Percentiles rank a stretch among this genome's conserved stretches.
Evolutionary conservation across 306 rosid genomes (phyloP).

Genomic region (Leucaena leucocephala): DNA sequence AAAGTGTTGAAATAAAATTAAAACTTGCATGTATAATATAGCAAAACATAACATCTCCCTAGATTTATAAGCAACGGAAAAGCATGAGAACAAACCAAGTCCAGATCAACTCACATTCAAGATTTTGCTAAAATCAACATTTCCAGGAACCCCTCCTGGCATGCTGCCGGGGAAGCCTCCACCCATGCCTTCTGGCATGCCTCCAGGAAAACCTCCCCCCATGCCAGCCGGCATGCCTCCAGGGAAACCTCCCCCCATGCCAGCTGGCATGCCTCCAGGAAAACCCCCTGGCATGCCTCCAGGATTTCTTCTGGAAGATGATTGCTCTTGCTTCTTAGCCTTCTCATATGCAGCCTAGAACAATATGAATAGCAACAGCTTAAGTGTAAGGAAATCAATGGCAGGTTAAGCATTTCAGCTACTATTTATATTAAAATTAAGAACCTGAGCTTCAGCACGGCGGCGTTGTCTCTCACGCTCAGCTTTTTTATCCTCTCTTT

Average conservation of each 20-base stretch:
- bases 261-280: constrained; percentile 53
- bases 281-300: constrained; percentile 69
- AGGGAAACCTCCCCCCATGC: constrained; percentile 33
- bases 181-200: constrained; percentile 49
- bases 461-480: constrained; percentile 74
- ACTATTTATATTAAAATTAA: constrained; percentile 17
- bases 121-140: constrained; percentile 88
- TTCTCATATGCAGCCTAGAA: constrained; percentile 86
- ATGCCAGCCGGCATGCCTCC: constrained; percentile 44
- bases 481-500: constrained; percentile 66
- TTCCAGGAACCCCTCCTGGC: constrained; percentile 86
- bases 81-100: not conserved
- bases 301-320: constrained; percentile 72
- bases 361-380: constrained; percentile 31
- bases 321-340: constrained; percentile 80
- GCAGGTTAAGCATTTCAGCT: not conserved
- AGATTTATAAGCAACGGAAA: constrained; percentile 16
- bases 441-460: constrained; percentile 89
- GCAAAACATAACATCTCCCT: not conserved
- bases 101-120: constrained; percentile 61
- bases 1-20: not conserved
- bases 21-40: not conserved
- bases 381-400: constrained; percentile 15
- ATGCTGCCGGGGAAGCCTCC: constrained; percentile 53
- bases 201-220: constrained; percentile 28